Base-by-base conservation (phyloP, 768 basidiomycete species). In the Harrya chromipes region DNA sequence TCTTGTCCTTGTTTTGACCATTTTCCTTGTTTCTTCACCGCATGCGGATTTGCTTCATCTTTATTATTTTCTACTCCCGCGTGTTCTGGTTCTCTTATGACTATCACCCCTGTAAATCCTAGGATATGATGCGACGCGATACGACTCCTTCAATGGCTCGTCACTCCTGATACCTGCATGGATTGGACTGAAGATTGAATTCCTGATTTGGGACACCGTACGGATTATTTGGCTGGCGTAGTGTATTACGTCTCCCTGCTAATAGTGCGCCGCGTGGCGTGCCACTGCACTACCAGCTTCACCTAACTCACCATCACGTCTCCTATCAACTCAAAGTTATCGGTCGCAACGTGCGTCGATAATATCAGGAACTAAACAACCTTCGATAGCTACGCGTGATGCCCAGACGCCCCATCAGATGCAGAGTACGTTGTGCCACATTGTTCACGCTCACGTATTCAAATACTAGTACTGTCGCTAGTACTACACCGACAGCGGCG, bases 401-500 rank as follows among this genome's bases (percentile, higher is more conserved):
- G 55, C 56, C 51, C 27, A 64, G 66, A 64, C 64, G 58, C 35
- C 47, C 48, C 35, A 50, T 26, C 21, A 61, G 46, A 38, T 65
- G 63, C 35, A 64, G n/a, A 49, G 63, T 66, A 53, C 24, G 64
- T 52, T 24, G 36, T 43, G 16, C 42, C 33, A 42, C 45, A 37
- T 23, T 20, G 16, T 56, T 19, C 55, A 47, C 33, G 23, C 40
- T 40, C 35, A 33, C 10, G 10, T 37, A 34, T 53, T 55, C 21
- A 40, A 43, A 43, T 20, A 4, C 8, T 20, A 43, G 42, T 20
- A 4, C 8, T 20, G 20, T 23, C 31, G 9, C 31, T 40, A 70
- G 69, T 62, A 33, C 52, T 73, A 66, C 52, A 59, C 59, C n/a
- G 61, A 64, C 17, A 55, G 38, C 40, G 71, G 71, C 33, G 52